Evolutionary conservation across 2,329 filamentous ascomycete species (phyloP).

Genomic region (Diaporthe humulicola): DNA sequence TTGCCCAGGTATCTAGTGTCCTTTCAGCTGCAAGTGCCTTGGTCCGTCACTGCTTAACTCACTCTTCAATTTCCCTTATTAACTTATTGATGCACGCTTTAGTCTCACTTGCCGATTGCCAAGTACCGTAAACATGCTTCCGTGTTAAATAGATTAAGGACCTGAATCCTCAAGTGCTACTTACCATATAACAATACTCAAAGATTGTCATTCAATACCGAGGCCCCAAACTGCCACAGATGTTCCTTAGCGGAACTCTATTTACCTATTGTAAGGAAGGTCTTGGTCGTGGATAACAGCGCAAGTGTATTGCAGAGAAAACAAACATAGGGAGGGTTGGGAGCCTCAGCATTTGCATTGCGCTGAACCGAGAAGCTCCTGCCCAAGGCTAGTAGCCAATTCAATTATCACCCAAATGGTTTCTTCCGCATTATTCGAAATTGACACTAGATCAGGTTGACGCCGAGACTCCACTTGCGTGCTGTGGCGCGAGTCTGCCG

Average conservation of each 20-base stretch:
- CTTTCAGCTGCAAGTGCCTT: not conserved
- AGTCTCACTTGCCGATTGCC: not conserved
- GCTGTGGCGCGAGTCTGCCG: slow-evolving; percentile 11
- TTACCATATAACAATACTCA: not conserved
- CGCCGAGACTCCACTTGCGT: slow-evolving; percentile 9
- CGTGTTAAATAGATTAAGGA: too few species aligned
- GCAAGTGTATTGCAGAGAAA: too few species aligned
- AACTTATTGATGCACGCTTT: too few species aligned
- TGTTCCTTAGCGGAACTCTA: too few species aligned
- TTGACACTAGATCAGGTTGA: not conserved
- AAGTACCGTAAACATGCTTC: not conserved
- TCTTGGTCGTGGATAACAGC: too few species aligned
- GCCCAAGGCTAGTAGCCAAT: not conserved
- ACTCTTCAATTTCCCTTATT: not conserved
- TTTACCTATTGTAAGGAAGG: too few species aligned
- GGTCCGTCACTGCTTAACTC: not conserved
- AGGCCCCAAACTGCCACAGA: not conserved
- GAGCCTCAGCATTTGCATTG: not conserved
- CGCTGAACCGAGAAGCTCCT: not conserved
- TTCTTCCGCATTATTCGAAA: too few species aligned
- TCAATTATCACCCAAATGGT: too few species aligned
- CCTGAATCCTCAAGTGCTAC: too few species aligned
- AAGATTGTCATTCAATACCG: not conserved
- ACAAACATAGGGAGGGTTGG: too few species aligned
- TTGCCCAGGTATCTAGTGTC: too few species aligned